Conservation (phyloP, 2,329 filamentous ascomycete species). For the Emmonsiellopsis sp. region DNA sequence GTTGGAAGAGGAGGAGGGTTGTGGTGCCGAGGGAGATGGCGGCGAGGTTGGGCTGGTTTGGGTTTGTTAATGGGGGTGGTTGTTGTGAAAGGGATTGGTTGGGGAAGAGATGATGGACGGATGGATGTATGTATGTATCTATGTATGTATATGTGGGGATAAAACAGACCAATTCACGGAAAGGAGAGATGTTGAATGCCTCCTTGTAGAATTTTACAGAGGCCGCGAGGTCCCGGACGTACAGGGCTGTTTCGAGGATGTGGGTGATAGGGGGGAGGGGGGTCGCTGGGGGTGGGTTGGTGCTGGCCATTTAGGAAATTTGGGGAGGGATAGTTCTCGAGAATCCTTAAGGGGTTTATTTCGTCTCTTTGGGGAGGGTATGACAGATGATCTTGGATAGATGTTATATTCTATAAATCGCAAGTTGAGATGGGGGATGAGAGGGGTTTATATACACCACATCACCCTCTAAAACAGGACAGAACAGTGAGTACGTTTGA, state of each 20-base stretch:
- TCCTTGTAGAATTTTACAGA: conserved; percentile 19
- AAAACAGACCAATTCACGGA: conserved; percentile 9
- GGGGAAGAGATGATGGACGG: not conserved
- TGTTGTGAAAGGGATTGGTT: too few relatives aligned
- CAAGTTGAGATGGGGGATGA: too few relatives aligned
- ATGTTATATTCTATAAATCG: too few relatives aligned
- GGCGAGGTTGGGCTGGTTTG: conserved; percentile 15
- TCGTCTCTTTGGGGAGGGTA: too few relatives aligned
- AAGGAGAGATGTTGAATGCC: conserved; percentile 14
- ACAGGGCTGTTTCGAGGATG: conserved; percentile 21
- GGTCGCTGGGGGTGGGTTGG: conserved; percentile 10
- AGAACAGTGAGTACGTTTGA: too few relatives aligned
- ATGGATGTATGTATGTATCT: not conserved
- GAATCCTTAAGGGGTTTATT: too few relatives aligned
- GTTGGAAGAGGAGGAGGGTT: conserved; percentile 16
- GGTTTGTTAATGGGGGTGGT: not conserved
- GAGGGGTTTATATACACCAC: too few relatives aligned
- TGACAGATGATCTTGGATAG: too few relatives aligned
- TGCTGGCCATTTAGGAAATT: not conserved
- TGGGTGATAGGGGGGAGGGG: conserved; percentile 18
- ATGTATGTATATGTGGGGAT: not conserved
- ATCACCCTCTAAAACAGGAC: too few relatives aligned
- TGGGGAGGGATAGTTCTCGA: too few relatives aligned
- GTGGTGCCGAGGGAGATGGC: conserved; percentile 22
- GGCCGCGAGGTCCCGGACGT: conserved; percentile 16